phyloP scores from a whole-genome alignment of 2,329 filamentous ascomycete species.

The Claviceps paspali region DNA sequence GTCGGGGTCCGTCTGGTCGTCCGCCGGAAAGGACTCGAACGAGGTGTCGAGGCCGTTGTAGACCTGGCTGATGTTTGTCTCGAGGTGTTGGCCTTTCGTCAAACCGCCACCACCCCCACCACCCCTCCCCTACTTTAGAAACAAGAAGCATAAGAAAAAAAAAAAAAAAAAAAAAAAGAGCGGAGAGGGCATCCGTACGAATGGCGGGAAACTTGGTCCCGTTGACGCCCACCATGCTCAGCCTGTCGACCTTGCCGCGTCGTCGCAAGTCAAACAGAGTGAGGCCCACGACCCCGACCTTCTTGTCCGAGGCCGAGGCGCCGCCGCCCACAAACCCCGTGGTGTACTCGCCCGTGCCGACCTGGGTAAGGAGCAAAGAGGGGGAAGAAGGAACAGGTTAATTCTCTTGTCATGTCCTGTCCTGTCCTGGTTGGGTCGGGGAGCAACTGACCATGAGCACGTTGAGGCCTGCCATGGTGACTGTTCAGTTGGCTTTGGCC shows the following conservation, averaged over 20 bases:
- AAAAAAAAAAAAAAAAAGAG: background rate
- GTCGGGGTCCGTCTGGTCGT: slow-evolving; percentile 58
- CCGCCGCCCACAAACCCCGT: slow-evolving; percentile 81
- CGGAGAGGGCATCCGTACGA: slow-evolving; percentile 34
- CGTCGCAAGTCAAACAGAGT: slow-evolving; percentile 80
- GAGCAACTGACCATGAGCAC: slow-evolving; percentile 48
- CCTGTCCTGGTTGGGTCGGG: slow-evolving; percentile 11
- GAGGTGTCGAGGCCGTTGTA: slow-evolving; percentile 84
- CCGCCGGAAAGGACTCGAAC: slow-evolving; percentile 68
- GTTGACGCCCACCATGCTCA: slow-evolving; percentile 82
- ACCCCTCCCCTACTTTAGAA: too few relatives aligned
- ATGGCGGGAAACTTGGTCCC: slow-evolving; percentile 86
- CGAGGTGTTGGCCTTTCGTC: slow-evolving; percentile 56
- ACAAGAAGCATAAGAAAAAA: too few relatives aligned
- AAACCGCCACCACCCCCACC: too few relatives aligned
- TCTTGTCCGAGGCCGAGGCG: slow-evolving; percentile 82
- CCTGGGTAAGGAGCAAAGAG: slow-evolving; percentile 24
- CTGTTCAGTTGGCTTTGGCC: background rate
- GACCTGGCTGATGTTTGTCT: slow-evolving; percentile 72
- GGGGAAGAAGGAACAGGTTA: too few relatives aligned
- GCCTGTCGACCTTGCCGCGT: slow-evolving; percentile 70
- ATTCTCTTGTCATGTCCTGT: too few relatives aligned
- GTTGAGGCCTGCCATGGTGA: slow-evolving; percentile 41
- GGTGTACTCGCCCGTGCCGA: slow-evolving; percentile 93
- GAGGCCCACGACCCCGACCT: slow-evolving; percentile 83